Conservation (phyloP, 768 basidiomycete species). For the Sporobolomyces roseus region DNA sequence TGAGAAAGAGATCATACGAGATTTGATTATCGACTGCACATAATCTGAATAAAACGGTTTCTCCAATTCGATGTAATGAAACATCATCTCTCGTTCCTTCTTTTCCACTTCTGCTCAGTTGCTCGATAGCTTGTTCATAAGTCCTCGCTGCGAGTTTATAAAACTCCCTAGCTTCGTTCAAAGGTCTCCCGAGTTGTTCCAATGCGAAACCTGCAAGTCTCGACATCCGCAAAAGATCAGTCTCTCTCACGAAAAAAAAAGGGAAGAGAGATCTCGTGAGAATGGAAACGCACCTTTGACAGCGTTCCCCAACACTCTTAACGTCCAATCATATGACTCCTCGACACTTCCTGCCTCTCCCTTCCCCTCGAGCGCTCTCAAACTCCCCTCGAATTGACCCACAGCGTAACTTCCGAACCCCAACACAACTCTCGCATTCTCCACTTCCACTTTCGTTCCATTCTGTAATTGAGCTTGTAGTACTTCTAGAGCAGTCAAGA, state of each 20-base stretch:
- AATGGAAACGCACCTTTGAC: slow-evolving; percentile 36
- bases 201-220: slow-evolving; percentile 16
- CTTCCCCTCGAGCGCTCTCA: background rate
- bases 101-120: background rate
- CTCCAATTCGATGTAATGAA: slow-evolving; percentile 25
- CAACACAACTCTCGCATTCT: slow-evolving; percentile 14
- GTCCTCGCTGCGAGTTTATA: slow-evolving; percentile 1
- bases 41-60: slow-evolving; percentile 14
- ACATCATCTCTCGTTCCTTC: slow-evolving; percentile 6
- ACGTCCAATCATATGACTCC: slow-evolving; percentile 13
- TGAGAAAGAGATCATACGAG: background rate
- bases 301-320: slow-evolving; percentile 13
- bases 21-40: background rate
- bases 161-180: background rate
- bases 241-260: background rate
- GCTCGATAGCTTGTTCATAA: slow-evolving; percentile 3
- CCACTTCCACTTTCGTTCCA: background rate
- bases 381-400: background rate
- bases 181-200: background rate
- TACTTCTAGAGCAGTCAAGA: background rate
- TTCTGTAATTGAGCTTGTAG: background rate
- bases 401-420: slow-evolving; percentile 5
- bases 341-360: background rate
- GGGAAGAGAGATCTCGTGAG: background rate
- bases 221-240: too few relatives aligned